Conservation (phyloP, 2,329 filamentous ascomycete genomes). For the Paecilomyces sp. region DNA sequence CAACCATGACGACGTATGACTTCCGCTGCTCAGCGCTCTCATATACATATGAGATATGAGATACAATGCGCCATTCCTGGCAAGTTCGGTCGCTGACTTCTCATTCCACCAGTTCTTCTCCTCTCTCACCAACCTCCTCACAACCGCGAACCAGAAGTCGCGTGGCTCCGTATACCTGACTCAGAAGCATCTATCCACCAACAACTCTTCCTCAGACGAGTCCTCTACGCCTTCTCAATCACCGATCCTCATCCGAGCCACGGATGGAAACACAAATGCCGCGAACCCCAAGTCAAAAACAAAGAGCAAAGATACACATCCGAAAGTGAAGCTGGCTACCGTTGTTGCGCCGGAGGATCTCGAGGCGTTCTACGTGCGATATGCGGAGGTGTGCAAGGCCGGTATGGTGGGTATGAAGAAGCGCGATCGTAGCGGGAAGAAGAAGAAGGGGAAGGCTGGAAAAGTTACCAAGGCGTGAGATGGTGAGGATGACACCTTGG, state of each 20-base stretch:
- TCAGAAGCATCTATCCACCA: constrained; percentile 30
- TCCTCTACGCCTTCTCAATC: constrained; percentile 59
- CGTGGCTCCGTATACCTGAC: constrained; percentile 38
- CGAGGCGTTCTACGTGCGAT: constrained; percentile 72
- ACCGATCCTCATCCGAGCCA: constrained; percentile 70
- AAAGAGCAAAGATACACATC: constrained; percentile 39
- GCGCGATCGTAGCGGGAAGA: constrained; percentile 75
- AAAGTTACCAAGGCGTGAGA: constrained; percentile 26
- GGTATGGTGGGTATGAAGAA: constrained; percentile 91
- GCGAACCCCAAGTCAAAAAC: constrained; percentile 23
- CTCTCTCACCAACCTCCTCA: constrained; percentile 32
- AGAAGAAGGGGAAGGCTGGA: constrained; percentile 63
- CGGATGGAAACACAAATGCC: constrained; percentile 62
- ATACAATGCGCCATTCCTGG: neutral
- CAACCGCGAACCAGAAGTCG: constrained; percentile 29
- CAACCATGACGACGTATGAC: constrained; percentile 35
- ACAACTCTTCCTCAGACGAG: constrained; percentile 24
- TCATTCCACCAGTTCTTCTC: constrained; percentile 32
- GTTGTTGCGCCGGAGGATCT: constrained; percentile 69
- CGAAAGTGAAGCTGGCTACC: constrained; percentile 73
- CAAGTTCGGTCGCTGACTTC: neutral
- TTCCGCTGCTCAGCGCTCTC: neutral
- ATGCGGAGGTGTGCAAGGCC: constrained; percentile 84
- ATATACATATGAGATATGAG: neutral
- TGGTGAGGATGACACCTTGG: neutral